These are phyloP conservation scores for Hypseocharis bilobata DNA, from an alignment of 441 rosid species.

Conservation along the genomic window DNA sequence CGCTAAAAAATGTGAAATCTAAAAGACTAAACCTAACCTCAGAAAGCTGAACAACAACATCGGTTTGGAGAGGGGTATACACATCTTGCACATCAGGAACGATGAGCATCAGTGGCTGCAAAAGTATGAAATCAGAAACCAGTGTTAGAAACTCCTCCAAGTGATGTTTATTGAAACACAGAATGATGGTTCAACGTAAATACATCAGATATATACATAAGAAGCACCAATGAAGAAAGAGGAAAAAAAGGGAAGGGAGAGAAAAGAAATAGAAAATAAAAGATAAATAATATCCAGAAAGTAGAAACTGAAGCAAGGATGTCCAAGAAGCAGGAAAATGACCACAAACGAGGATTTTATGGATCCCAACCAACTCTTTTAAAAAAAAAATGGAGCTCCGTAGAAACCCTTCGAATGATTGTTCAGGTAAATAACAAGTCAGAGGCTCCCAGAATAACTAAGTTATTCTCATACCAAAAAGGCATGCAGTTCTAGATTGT, in stretches of 20 bases:
- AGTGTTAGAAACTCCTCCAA: neutral
- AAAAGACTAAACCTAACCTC: slow-evolving; percentile 47
- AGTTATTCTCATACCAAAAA: too few relatives aligned
- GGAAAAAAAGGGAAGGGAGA: too few relatives aligned
- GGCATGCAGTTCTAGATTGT: too few relatives aligned
- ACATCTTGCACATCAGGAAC: slow-evolving; percentile 80
- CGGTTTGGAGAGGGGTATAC: slow-evolving; percentile 70
- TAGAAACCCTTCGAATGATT: too few relatives aligned
- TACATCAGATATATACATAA: neutral
- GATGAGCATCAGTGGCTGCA: slow-evolving; percentile 81
- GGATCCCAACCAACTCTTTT: too few relatives aligned
- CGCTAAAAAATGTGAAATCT: neutral
- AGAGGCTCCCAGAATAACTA: too few relatives aligned
- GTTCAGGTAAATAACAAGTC: too few relatives aligned
- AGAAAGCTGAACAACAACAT: slow-evolving; percentile 60
- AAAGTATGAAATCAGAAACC: neutral
- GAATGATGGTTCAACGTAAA: neutral
- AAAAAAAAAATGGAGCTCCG: too few relatives aligned
- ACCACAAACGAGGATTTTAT: neutral
- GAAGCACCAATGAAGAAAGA: neutral
- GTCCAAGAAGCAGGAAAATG: neutral
- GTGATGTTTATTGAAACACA: neutral
- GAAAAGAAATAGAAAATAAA: too few relatives aligned
- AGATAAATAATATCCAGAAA: neutral
- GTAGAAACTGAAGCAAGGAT: neutral